Percentiles rank a stretch among this genome's conserved stretches.
Conservation (phyloP, 208 protist genomes). For the Trypanosoma platydactyli region DNA sequence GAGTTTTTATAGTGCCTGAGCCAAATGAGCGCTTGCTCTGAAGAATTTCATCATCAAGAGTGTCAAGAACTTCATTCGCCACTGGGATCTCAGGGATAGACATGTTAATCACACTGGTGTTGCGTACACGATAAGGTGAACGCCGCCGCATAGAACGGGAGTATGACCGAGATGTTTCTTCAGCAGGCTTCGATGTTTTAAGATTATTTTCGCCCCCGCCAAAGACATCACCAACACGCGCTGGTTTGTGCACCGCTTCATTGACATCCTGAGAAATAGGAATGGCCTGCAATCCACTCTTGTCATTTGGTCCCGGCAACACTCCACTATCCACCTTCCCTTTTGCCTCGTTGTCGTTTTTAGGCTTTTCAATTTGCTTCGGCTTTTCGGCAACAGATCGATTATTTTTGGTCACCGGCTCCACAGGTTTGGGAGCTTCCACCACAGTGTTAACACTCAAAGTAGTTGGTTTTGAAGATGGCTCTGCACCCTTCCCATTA, state of each 20-base stretch:
- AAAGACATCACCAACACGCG: slow-evolving; percentile 16
- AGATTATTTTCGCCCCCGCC: slow-evolving; percentile 7
- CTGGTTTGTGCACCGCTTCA: slow-evolving; percentile 14
- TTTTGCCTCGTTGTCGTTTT: not conserved
- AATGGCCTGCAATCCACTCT: slow-evolving; percentile 11
- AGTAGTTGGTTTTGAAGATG: too few species aligned
- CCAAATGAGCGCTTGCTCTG: not conserved
- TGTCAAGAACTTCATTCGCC: slow-evolving; percentile 50
- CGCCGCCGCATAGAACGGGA: slow-evolving; percentile 33
- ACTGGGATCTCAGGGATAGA: slow-evolving; percentile 59
- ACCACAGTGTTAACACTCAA: too few species aligned
- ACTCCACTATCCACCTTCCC: not conserved
- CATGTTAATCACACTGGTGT: slow-evolving; percentile 36
- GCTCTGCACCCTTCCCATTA: too few species aligned
- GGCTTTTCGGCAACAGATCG: too few species aligned
- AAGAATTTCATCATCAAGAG: slow-evolving; percentile 10
- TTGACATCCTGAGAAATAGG: slow-evolving; percentile 10
- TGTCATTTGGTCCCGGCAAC: not conserved
- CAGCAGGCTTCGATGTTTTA: not conserved
- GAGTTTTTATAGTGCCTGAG: not conserved
- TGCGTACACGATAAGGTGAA: slow-evolving; percentile 35
- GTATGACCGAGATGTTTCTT: slow-evolving; percentile 11
- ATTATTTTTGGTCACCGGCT: too few species aligned
- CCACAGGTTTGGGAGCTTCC: too few species aligned
- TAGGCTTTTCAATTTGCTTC: not conserved